Conservation (phyloP, 2,329 filamentous ascomycete species). For the Penicillium palitans region DNA sequence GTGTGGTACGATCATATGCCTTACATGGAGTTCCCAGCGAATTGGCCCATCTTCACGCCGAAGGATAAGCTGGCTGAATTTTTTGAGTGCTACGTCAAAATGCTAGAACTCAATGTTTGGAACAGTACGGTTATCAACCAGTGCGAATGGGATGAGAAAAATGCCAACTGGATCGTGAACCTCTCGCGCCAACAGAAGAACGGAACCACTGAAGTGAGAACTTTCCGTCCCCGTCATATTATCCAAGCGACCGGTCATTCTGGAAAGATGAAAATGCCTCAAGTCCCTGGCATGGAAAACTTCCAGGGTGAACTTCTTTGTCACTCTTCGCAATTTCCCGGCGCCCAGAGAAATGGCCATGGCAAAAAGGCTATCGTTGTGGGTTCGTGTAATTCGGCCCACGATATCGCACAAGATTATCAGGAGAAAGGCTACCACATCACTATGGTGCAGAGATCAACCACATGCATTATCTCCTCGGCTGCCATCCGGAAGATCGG, state of each 20-base stretch:
- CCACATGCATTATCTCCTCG: neutral
- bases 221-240: neutral
- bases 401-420: slow-evolving; percentile 69
- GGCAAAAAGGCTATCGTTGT: slow-evolving; percentile 64
- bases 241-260: neutral
- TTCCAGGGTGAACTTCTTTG: neutral
- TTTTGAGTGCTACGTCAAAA: slow-evolving; percentile 63
- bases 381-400: slow-evolving; percentile 67
- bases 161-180: neutral
- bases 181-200: neutral
- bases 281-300: neutral
- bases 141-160: neutral
- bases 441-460: neutral
- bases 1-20: slow-evolving; percentile 51
- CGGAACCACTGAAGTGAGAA: neutral
- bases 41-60: slow-evolving; percentile 70
- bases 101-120: slow-evolving; percentile 28
- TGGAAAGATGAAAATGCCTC: neutral
- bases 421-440: slow-evolving; percentile 62
- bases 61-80: slow-evolving; percentile 71
- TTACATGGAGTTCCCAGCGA: slow-evolving; percentile 62
- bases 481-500: neutral
- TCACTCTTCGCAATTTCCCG: neutral
- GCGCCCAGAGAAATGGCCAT: slow-evolving; percentile 30
- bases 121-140: neutral